These are phyloP conservation scores for Aspergillus melleus DNA, from an alignment of 2,329 filamentous ascomycete genomes.

Conservation along the genomic window DNA sequence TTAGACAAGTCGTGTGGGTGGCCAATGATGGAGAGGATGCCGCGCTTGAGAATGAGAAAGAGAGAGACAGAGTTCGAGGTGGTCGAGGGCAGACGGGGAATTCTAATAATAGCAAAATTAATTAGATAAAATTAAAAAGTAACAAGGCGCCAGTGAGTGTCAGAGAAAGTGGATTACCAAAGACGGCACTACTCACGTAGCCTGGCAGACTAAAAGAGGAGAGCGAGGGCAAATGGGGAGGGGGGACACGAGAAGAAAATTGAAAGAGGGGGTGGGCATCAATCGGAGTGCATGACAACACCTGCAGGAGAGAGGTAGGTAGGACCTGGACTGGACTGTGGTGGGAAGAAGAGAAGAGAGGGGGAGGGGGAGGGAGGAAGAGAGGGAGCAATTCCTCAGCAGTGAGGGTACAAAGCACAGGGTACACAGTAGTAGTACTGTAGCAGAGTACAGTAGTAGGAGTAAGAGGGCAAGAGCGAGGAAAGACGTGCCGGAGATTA, in stretches of 20 bases:
- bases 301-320: slow-evolving; percentile 7
- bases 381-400: neutral
- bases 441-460: neutral
- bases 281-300: slow-evolving; percentile 10
- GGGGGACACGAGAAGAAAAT: slow-evolving; percentile 4
- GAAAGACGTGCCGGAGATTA: slow-evolving; percentile 22
- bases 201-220: neutral
- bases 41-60: slow-evolving; percentile 18
- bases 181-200: neutral
- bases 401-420: too few species aligned
- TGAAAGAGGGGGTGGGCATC: slow-evolving; percentile 15
- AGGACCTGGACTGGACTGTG: slow-evolving; percentile 3
- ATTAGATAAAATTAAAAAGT: slow-evolving; percentile 8
- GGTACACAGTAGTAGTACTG: too few species aligned
- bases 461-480: slow-evolving; percentile 3
- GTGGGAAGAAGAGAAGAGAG: slow-evolving; percentile 7
- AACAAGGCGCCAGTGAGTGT: slow-evolving; percentile 15
- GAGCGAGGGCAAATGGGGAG: neutral
- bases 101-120: slow-evolving; percentile 39
- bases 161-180: slow-evolving; percentile 23
- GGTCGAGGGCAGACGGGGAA: slow-evolving; percentile 14
- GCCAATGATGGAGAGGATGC: slow-evolving; percentile 16
- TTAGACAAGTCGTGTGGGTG: slow-evolving; percentile 7
- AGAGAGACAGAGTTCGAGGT: slow-evolving; percentile 19
- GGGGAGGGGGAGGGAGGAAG: slow-evolving; percentile 5